These are phyloP conservation scores for Echeveria elegans DNA, from an alignment of 164 flowering plant species.

Conservation along the genomic window DNA sequence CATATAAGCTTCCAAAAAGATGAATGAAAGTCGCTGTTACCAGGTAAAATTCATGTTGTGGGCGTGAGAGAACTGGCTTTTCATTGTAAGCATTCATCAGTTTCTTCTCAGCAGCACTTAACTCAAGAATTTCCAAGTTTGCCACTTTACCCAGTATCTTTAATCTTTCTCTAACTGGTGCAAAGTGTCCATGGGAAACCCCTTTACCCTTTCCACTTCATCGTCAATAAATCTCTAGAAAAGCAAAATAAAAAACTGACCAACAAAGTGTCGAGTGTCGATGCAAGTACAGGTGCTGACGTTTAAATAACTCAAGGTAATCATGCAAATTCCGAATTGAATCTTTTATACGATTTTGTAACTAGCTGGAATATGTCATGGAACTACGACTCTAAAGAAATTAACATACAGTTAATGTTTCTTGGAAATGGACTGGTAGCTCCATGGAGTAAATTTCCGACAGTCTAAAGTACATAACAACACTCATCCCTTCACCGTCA, in stretches of 20 bases:
- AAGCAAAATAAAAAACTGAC: constrained; percentile 6
- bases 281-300: constrained; percentile 1
- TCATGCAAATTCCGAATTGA: too few species aligned
- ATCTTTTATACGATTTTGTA: not conserved
- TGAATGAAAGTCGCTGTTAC: constrained; percentile 23
- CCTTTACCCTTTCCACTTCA: constrained; percentile 79
- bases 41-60: constrained; percentile 85
- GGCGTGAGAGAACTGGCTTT: constrained; percentile 94
- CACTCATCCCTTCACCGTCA: constrained; percentile 89
- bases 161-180: constrained; percentile 73
- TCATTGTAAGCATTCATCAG: constrained; percentile 89
- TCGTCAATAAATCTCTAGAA: constrained; percentile 65
- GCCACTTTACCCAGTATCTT: constrained; percentile 77
- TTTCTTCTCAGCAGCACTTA: constrained; percentile 70
- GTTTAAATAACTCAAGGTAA: too few species aligned
- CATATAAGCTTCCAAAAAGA: not conserved
- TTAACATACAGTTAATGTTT: constrained; percentile 52
- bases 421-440: constrained; percentile 63
- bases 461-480: constrained; percentile 73
- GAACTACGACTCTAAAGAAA: not conserved
- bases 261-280: not conserved
- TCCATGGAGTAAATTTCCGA: constrained; percentile 65
- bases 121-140: constrained; percentile 69
- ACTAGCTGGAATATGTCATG: not conserved
- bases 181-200: constrained; percentile 63